A percentile compares a stretch with the other conserved stretches of the same genome.
phyloP scores from a whole-genome alignment of 192 early-diverging fungal genomes.

The Coemansia sp. region DNA sequence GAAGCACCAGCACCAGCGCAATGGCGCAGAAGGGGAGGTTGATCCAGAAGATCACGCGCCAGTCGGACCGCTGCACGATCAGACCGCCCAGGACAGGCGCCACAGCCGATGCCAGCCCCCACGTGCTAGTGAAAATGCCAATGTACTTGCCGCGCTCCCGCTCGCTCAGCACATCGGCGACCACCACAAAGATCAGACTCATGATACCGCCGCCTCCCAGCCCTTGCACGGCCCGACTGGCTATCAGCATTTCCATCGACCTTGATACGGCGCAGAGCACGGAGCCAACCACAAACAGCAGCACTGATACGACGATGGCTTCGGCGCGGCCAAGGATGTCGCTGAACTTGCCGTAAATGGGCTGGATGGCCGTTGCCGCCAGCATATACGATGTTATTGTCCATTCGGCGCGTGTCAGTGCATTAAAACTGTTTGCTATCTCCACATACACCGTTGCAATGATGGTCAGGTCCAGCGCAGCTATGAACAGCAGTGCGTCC shows the following conservation, averaged over 20 bases:
- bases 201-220: constrained; percentile 81
- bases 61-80: constrained; percentile 67
- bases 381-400: constrained; percentile 77
- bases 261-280: constrained; percentile 77
- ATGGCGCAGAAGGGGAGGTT: constrained; percentile 81
- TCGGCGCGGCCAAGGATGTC: constrained; percentile 89
- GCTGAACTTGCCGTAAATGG: constrained; percentile 76
- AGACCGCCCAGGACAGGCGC: constrained; percentile 87
- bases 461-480: constrained; percentile 82
- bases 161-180: constrained; percentile 83
- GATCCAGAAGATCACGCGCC: constrained; percentile 78
- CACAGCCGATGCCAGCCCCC: constrained; percentile 74
- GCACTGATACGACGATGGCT: constrained; percentile 73
- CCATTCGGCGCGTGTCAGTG: constrained; percentile 75
- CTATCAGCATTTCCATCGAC: constrained; percentile 68
- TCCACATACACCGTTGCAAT: constrained; percentile 74
- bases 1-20: constrained; percentile 57
- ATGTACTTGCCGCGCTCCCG: constrained; percentile 87
- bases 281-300: constrained; percentile 79
- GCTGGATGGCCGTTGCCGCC: constrained; percentile 62
- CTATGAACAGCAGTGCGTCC: constrained; percentile 70
- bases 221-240: constrained; percentile 76
- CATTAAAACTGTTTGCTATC: constrained; percentile 75
- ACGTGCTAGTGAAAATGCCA: constrained; percentile 75
- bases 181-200: constrained; percentile 73